Base-by-base conservation (phyloP, 140 eudicot genomes). In the Senecio squalidus region DNA sequence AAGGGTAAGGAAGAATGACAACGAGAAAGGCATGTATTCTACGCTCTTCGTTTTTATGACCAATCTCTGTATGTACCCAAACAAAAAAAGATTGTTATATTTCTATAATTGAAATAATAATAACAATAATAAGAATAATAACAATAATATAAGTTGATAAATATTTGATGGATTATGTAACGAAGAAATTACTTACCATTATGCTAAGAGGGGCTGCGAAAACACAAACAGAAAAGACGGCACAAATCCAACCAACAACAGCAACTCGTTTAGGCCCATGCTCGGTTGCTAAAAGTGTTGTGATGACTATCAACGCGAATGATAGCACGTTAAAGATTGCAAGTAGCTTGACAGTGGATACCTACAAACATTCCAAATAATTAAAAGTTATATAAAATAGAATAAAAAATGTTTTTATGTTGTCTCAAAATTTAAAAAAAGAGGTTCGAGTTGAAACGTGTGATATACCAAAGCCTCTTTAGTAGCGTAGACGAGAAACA, bases 31-130 rank as follows among this genome's bases (percentile, higher is more conserved):
- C 98, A 91, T 81, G 64, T 44, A 91, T 36, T 91, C 96, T 0
- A 91, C 96, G 41, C 98, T 91, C 72, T 75, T 86, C 0, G 94
- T 86, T 48, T 69, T 75, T 4, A 86, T 83, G 15, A 91, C 98
- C 58, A 70, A 73, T 68, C 96, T 84, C 96, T 91, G 94, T 73
- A 64, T 21, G 14, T 6, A 60, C 25, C 4, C 9, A 36, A 8
- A 17, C 4, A 56, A 9, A 6, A 57, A 4, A 9, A 33, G 0
- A 64, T 9, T n/a, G 40, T 52, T 18, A 31, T 5, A 9, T 20
- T 36, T 58, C 5, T 10, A n/a, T n/a, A n/a, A n/a, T n/a, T n/a
- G n/a, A n/a, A n/a, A n/a, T n/a, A n/a, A n/a, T n/a, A n/a, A n/a
- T n/a, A n/a, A n/a, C n/a, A 6, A 5, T 45, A 6, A 1, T 24